Evolutionary conservation across 2,329 filamentous ascomycete species (phyloP), one percentile per base, ranked within the genome.

Genomic region (Zasmidium cellare): DNA sequence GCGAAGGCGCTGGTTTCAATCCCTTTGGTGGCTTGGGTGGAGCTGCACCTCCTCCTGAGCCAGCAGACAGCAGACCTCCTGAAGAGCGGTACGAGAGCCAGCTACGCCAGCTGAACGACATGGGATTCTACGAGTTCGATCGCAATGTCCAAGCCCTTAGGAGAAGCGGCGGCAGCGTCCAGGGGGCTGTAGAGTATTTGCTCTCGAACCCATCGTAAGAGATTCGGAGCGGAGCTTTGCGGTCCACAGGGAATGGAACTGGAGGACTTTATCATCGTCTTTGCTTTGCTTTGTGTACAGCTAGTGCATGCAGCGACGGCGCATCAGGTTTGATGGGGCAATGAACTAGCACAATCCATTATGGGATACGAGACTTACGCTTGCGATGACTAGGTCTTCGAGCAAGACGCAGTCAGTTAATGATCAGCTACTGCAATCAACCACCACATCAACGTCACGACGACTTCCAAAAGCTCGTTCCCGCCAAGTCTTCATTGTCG

Each of bases 41-140:
- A 9, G 55, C 65, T 23, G 64, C 63, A 18, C 64, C 67, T 48
- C 72, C 82, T 1, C 74, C 83, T 12, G 76, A 84, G 18, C 89
- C 91, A 3, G 76, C 83, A 2, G 94, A 99, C 76, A 96, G 83
- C 69, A 84, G 93, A 61, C 92, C 94, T 3, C 93, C 94, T 0
- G 94, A 99, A 79, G 94, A 97, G 76, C 82, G 91, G 58, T 99
- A 96, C 68, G 92, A 90, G 2, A 87, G 90, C 28, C 93, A 99
- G 76, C 80, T 99, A 51, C 83, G 91, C 59, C 92, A 97, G 77
- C 79, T 99, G 62, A 99, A 99, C 74, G 94, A 97, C 65, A 99
- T 99, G 94, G 94, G 94, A 2, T 99, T 99, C 77, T 96, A 87
- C 72, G 92, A 99, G 71, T 99, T 97, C 71, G 93, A 99, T 53